phyloP scores from a whole-genome alignment of 2,329 filamentous ascomycete species.

The Akanthomyces uredinophilus region DNA sequence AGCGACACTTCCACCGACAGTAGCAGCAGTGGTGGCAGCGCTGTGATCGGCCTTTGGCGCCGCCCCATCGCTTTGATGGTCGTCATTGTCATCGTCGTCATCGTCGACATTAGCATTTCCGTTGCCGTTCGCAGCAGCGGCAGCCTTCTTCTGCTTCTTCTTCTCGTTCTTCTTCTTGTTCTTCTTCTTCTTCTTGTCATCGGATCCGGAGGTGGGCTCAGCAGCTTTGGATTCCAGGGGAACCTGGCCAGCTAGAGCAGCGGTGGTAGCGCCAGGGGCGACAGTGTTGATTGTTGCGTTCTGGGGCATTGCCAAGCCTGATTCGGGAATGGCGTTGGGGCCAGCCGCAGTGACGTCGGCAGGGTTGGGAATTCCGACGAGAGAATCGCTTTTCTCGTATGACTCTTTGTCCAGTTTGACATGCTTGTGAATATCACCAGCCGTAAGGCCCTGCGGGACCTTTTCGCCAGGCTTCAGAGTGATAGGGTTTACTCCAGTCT shows the following conservation, averaged over 20 bases:
- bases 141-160: conserved; percentile 56
- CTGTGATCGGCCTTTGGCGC: conserved; percentile 49
- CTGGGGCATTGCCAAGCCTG: conserved; percentile 63
- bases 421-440: conserved; percentile 64
- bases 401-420: conserved; percentile 77
- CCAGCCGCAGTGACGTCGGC: conserved; percentile 34
- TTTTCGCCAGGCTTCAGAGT: conserved; percentile 73
- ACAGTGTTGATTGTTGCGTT: conserved; percentile 48
- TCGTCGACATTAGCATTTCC: conserved; percentile 46
- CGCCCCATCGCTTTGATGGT: conserved; percentile 42
- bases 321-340: conserved; percentile 66
- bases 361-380: conserved; percentile 46
- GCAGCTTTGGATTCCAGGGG: conserved; percentile 52
- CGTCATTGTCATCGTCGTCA: conserved; percentile 46
- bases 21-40: conserved; percentile 41
- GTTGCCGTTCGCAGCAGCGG: conserved; percentile 48
- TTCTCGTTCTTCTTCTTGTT: conserved; percentile 68
- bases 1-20: conserved; percentile 37
- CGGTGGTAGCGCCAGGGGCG: conserved; percentile 57
- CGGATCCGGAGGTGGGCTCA: conserved; percentile 33
- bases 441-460: conserved; percentile 64
- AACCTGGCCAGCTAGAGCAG: conserved; percentile 61
- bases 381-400: conserved; percentile 73
- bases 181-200: conserved; percentile 56
- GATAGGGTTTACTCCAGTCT: conserved; percentile 71